phyloP scores from a whole-genome alignment of 2,329 filamentous ascomycete species.

The Ophiostoma quercus region DNA sequence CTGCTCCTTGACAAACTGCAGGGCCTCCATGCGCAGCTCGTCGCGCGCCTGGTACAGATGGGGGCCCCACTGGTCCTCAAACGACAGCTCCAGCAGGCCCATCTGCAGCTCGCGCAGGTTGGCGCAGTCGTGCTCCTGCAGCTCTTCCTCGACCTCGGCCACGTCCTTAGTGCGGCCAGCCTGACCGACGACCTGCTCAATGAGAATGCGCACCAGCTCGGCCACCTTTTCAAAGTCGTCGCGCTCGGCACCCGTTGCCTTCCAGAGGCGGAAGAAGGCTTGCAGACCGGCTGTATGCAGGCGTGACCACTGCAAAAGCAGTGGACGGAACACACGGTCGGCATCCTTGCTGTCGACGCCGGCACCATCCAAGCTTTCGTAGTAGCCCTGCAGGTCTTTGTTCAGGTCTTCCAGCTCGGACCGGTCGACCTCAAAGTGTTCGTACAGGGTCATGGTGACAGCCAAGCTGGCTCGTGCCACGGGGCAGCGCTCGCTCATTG shows the following conservation, averaged over 20 bases:
- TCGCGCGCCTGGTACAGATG: conserved; percentile 88
- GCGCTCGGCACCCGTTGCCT: conserved; percentile 74
- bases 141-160: conserved; percentile 80
- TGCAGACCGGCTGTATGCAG: conserved; percentile 81
- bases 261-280: conserved; percentile 89
- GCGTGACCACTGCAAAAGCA: conserved; percentile 88
- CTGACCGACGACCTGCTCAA: conserved; percentile 83
- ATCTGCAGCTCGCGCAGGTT: conserved; percentile 83
- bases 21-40: conserved; percentile 80
- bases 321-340: conserved; percentile 78
- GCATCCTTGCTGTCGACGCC: conserved; percentile 53
- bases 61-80: conserved; percentile 90
- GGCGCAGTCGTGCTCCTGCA: conserved; percentile 74
- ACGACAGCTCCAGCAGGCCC: conserved; percentile 83
- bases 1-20: conserved; percentile 97
- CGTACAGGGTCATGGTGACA: conserved; percentile 82
- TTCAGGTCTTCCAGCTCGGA: conserved; percentile 73
- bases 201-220: conserved; percentile 80
- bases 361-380: conserved; percentile 61
- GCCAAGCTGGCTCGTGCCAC: conserved; percentile 81
- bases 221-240: conserved; percentile 91
- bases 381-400: conserved; percentile 50
- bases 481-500: conserved; percentile 70
- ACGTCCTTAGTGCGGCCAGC: conserved; percentile 78
- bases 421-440: conserved; percentile 91